Evolutionary conservation across 345 rosid genomes (phyloP), one percentile per base, ranked within the genome.

Genomic region (Leavenworthia alabamica): DNA sequence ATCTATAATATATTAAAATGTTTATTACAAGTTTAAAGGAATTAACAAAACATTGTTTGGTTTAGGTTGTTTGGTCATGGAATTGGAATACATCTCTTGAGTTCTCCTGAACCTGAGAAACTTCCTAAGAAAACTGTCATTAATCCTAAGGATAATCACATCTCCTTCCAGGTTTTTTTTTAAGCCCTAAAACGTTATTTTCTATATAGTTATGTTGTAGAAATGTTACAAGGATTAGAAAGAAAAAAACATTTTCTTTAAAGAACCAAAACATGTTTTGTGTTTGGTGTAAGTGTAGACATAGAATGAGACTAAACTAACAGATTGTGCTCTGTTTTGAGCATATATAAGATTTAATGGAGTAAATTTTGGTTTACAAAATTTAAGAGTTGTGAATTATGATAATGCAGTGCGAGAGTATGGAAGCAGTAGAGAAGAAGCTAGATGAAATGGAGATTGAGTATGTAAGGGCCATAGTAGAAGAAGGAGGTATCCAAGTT

Each of bases 161-260:
- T 89, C 56, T 86, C 97, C 39, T 89, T 89, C 77, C 95, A 86
- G 78, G 94, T 86, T 29, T n/a, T 50, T 27, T 36, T n/a, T 7
- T 12, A 29, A 4, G 14, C 7, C 29, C 20, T 31, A 31, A 20
- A 20, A 44, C 17, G 23, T 29, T 17, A 1, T 29, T 29, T 29
- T 19, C 20, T 19, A 8, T 40, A 39, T 9, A 20, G 3, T 20
- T 40, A 47, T 56, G 48, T 26, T 1, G 2, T 12, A 29, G 2
- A 27, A 41, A n/a, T 28, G 33, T 37, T 39, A 23, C 32, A 15
- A 37, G 7, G 22, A 54, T 36, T 16, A 35, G 8, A 35, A 12
- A 20, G 2, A 20, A 20, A 20, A 20, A 20, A 20, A 1, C 22
- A 20, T 20, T 20, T 20, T 20, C 22, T 20, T 20, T 20, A 1